A percentile compares a stretch with the other conserved stretches of the same genome.
Evolutionary conservation across 805 yeast species (phyloP).

Genomic region (Kodamaea neixiangensis): DNA sequence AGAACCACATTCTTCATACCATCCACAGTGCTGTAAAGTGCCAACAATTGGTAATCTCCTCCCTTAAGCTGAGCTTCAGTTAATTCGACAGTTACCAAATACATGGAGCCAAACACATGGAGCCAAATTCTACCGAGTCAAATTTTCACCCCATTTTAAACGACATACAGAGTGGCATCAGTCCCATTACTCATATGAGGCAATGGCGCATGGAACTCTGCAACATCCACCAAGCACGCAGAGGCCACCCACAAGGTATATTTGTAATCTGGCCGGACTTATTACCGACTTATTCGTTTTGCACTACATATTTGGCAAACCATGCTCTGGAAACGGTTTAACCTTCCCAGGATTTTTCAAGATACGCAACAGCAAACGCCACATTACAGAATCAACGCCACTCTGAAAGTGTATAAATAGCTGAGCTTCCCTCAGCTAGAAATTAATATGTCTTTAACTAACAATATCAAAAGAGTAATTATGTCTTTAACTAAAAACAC

Average conservation of each 20-base stretch:
- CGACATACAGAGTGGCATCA: background rate
- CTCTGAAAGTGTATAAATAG: background rate
- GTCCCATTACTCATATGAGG: background rate
- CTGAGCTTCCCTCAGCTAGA: background rate
- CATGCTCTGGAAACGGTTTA: background rate
- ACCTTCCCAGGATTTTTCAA: background rate
- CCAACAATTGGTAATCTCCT: too few relatives aligned
- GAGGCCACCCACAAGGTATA: background rate
- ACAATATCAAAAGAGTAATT: background rate
- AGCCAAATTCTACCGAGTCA: too few relatives aligned
- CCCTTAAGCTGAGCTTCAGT: too few relatives aligned
- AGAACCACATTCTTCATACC: too few relatives aligned
- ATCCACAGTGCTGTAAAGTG: too few relatives aligned
- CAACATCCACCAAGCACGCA: too few relatives aligned
- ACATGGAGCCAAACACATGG: too few relatives aligned
- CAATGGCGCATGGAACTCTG: background rate
- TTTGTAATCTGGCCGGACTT: background rate
- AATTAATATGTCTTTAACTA: background rate
- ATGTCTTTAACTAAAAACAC: constrained; percentile 14
- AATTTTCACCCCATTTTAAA: background rate
- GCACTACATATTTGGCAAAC: background rate
- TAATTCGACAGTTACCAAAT: too few relatives aligned
- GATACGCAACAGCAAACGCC: background rate
- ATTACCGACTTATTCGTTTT: too few relatives aligned
- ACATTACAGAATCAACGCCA: background rate